phyloP scores from a whole-genome alignment of 768 basidiomycete species.

The Serendipita sp. region DNA sequence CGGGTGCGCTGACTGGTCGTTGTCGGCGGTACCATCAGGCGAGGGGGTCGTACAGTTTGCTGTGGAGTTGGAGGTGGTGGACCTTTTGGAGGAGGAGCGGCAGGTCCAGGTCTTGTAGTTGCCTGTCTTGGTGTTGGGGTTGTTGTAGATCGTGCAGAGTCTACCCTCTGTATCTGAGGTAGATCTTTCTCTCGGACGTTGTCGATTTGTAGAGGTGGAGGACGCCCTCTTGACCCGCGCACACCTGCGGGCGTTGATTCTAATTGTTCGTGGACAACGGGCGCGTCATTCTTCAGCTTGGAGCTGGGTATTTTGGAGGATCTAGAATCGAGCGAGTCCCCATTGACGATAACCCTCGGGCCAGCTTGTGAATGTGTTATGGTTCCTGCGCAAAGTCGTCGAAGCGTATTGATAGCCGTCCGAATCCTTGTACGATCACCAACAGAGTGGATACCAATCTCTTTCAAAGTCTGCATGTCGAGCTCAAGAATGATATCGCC shows the following conservation, averaged over 20 bases:
- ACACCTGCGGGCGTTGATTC: neutral
- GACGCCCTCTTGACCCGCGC: slow-evolving; percentile 32
- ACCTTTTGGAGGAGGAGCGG: slow-evolving; percentile 52
- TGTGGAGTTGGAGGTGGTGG: slow-evolving; percentile 43
- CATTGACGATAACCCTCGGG: neutral
- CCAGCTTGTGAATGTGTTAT: neutral
- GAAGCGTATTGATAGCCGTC: slow-evolving; percentile 65
- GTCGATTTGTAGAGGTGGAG: slow-evolving; percentile 67
- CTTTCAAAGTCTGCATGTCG: slow-evolving; percentile 72
- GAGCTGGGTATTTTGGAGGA: neutral
- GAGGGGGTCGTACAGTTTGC: slow-evolving; percentile 11
- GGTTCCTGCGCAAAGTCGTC: slow-evolving; percentile 33
- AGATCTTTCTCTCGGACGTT: slow-evolving; percentile 42
- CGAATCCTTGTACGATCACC: slow-evolving; percentile 84
- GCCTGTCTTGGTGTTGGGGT: slow-evolving; percentile 1
- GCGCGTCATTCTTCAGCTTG: slow-evolving; percentile 11
- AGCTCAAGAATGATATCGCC: slow-evolving; percentile 86
- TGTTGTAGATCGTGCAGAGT: slow-evolving; percentile 18
- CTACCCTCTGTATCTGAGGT: slow-evolving; percentile 49
- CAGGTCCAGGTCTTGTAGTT: slow-evolving; percentile 43
- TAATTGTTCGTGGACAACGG: neutral
- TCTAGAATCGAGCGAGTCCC: neutral
- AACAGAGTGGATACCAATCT: slow-evolving; percentile 79
- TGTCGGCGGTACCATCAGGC: slow-evolving; percentile 21
- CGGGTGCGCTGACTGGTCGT: slow-evolving; percentile 23